Base-by-base conservation (phyloP, 1,284 basidiomycete genomes). In the Trametes polyzona region DNA sequence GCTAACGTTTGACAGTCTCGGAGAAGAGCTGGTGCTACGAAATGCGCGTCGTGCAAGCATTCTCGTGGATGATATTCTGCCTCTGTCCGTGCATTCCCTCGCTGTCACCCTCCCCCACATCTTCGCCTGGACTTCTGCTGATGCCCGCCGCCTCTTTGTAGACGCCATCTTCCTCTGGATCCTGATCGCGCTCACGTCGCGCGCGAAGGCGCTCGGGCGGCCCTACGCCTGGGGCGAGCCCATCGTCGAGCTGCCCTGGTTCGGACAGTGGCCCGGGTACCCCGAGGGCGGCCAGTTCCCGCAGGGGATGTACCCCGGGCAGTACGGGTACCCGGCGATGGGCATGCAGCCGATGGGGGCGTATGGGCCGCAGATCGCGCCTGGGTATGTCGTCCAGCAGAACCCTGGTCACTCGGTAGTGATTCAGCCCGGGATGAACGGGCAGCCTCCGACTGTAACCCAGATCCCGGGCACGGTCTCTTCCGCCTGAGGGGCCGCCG, bases 31-130 rank as follows among this genome's bases (percentile, higher is more conserved):
- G 81, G 61, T 92, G 90, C 69, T 87, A 89, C 69, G 82, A 90
- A 67, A 88, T 90, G 84, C 90, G 87, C 70, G 83, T 86, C 52
- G 78, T 90, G 35, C 82, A 90, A 64, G 88, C 87, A 1, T 84
- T 92, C 69, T 91, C 90, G 0, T 92, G 90, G 90, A 77, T 83
- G 67, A 74, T 83, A 52, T 92, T 92, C 65, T 76, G 76, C 52
- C 67, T 85, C 44, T 83, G 84, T 78, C 66, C 46, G 86, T 79
- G 16, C 66, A 39, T 71, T 77, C 43, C 57, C n/a, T n/a, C n/a
- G n/a, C n/a, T n/a, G n/a, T n/a, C n/a, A n/a, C n/a, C n/a, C n/a
- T n/a, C 73, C 54, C 72, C 76, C 52, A 75, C 73, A 71, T 39
- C 55, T 51, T 39, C 50, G 33, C 59, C 62, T 33, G 55, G 42